A percentile compares a stretch with the other conserved stretches of the same genome.
phyloP scores from a whole-genome alignment of 208 protist genomes.

The Leishmania mexicana region DNA sequence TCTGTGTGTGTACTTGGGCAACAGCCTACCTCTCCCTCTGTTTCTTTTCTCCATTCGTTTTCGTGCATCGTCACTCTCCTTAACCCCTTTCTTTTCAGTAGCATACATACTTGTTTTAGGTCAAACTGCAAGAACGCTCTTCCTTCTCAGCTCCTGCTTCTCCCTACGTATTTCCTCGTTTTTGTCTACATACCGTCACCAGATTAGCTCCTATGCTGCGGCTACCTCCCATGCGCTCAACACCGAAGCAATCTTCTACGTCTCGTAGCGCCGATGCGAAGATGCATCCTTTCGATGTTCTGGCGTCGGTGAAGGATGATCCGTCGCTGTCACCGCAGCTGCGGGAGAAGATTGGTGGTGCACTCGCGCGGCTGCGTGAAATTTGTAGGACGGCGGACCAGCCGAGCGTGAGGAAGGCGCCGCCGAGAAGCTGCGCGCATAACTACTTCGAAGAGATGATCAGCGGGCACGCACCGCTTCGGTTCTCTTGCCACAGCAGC shows the following conservation, averaged over 20 bases:
- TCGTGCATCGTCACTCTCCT: background rate
- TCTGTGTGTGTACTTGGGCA: background rate
- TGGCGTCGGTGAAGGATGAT: conserved; percentile 25
- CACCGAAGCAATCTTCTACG: conserved; percentile 15
- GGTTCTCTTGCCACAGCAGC: conserved; percentile 21
- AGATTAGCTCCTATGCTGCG: conserved; percentile 15
- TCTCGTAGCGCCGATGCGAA: conserved; percentile 21
- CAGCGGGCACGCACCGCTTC: conserved; percentile 37
- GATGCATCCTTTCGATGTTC: conserved; percentile 19
- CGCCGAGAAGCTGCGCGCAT: conserved; percentile 18
- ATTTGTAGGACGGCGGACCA: background rate
- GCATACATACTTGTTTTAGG: background rate
- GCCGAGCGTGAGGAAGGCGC: background rate
- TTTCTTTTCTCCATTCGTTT: background rate
- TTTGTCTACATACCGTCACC: background rate
- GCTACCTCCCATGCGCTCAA: conserved; percentile 21
- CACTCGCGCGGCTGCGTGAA: conserved; percentile 21
- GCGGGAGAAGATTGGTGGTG: conserved; percentile 22
- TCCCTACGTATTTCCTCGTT: background rate
- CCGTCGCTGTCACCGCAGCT: conserved; percentile 21
- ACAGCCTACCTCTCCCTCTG: conserved; percentile 1
- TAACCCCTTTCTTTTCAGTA: background rate
- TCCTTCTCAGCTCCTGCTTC: background rate
- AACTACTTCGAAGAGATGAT: conserved; percentile 28
- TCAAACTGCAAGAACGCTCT: background rate